Percentiles rank a stretch among this genome's conserved stretches.
phyloP scores from a whole-genome alignment of 2,329 filamentous ascomycete genomes.

The Zalaria sp. region DNA sequence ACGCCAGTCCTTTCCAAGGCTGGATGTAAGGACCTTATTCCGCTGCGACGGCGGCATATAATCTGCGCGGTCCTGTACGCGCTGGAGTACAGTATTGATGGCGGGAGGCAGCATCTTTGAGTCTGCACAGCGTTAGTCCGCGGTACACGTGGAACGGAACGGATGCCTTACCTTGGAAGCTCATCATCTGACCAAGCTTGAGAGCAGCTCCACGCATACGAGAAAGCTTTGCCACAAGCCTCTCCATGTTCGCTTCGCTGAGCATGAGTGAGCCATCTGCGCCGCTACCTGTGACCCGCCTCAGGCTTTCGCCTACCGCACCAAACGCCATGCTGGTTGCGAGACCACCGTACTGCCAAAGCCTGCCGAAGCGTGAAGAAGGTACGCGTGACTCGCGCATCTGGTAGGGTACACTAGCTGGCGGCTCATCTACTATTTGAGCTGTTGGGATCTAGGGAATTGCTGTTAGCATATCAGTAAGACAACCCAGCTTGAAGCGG shows the following conservation, averaged over 20 bases:
- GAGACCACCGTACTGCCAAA: slow-evolving; percentile 91
- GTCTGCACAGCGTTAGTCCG: slow-evolving; percentile 31
- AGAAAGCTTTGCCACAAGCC: slow-evolving; percentile 82
- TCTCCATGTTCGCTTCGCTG: slow-evolving; percentile 80
- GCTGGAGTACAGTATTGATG: slow-evolving; percentile 79
- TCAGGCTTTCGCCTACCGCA: slow-evolving; percentile 72
- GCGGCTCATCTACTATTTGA: not conserved
- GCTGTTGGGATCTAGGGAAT: not conserved
- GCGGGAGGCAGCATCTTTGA: slow-evolving; percentile 81
- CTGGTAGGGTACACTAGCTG: slow-evolving; percentile 35
- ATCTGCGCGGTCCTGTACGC: slow-evolving; percentile 90
- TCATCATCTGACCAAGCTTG: slow-evolving; percentile 96
- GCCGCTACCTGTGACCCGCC: slow-evolving; percentile 56
- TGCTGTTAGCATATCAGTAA: not conserved
- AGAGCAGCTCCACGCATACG: slow-evolving; percentile 95
- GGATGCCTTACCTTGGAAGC: slow-evolving; percentile 53
- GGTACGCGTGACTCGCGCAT: slow-evolving; percentile 85
- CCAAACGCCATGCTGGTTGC: slow-evolving; percentile 93
- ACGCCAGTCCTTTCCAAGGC: slow-evolving; percentile 74
- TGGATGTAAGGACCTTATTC: slow-evolving; percentile 64
- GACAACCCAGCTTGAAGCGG: not conserved
- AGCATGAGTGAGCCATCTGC: slow-evolving; percentile 64
- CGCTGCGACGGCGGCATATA: slow-evolving; percentile 96
- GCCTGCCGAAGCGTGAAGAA: slow-evolving; percentile 66
- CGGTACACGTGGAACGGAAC: slow-evolving; percentile 10